Conservation (phyloP, 129 eudicot genomes). For the Smallanthus sonchifolius region DNA sequence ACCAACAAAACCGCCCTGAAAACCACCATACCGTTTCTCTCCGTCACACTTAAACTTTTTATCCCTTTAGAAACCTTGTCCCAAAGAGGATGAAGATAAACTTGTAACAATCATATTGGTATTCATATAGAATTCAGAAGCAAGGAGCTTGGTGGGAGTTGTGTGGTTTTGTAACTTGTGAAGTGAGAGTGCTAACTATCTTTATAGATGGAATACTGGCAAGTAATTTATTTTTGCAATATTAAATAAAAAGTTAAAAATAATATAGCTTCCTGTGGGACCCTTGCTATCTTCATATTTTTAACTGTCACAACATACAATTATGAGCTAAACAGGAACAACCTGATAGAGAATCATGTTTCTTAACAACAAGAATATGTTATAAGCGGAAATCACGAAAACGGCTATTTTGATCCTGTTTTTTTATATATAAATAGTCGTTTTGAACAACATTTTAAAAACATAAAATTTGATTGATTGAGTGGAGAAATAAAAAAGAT, state of each 20-base stretch:
- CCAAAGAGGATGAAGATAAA: constrained; percentile 17
- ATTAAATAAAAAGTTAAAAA: background rate
- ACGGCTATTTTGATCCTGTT: no score
- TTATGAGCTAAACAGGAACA: constrained; percentile 2
- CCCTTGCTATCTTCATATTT: constrained; percentile 45
- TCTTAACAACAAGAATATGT: background rate
- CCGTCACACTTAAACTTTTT: constrained; percentile 27
- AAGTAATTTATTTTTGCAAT: background rate
- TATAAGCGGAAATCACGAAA: no score
- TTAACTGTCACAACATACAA: constrained; percentile 8
- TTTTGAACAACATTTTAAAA: no score
- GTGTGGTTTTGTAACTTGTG: constrained; percentile 31
- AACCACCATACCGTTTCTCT: constrained; percentile 25
- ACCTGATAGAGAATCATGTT: constrained; percentile 3
- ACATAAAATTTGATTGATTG: no score
- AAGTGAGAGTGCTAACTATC: constrained; percentile 39
- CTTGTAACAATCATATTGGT: constrained; percentile 21
- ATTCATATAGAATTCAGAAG: constrained; percentile 19
- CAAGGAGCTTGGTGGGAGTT: background rate
- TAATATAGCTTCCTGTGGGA: constrained; percentile 36
- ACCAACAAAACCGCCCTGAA: constrained; percentile 39
- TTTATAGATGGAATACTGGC: constrained; percentile 39
- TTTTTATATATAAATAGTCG: no score
- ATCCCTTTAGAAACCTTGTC: constrained; percentile 21
- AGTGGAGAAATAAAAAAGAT: no score